These are phyloP conservation scores for Sclerotinia subarctica DNA, from an alignment of 2,329 filamentous ascomycete species.

Conservation along the genomic window DNA sequence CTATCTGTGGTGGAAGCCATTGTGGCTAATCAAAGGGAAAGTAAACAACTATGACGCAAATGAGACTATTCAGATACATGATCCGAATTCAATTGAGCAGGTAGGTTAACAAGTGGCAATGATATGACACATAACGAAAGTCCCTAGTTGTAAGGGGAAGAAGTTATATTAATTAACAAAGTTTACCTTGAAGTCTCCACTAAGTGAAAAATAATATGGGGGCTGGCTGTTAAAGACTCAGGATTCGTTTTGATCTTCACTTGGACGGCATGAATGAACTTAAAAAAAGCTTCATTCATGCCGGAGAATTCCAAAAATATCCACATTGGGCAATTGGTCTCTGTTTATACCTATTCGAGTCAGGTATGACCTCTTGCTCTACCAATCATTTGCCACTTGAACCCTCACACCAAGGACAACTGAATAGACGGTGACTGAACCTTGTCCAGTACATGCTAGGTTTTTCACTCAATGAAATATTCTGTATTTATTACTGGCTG, in stretches of 20 bases:
- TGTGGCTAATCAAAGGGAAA: slow-evolving; percentile 7
- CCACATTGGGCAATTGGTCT: not conserved
- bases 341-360: no score
- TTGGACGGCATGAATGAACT: not conserved
- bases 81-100: not conserved
- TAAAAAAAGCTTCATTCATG: not conserved
- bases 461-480: no score
- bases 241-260: not conserved
- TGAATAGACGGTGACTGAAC: no score
- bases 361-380: not conserved
- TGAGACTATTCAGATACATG: slow-evolving; percentile 12
- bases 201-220: slow-evolving; percentile 7
- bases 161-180: not conserved
- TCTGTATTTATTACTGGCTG: no score
- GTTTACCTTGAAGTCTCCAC: slow-evolving; percentile 6
- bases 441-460: no score
- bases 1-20: slow-evolving; percentile 27
- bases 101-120: not conserved
- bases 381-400: not conserved
- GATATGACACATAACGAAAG: no score
- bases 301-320: not conserved
- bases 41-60: slow-evolving; percentile 11
- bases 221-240: not conserved
- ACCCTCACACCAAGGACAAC: no score
- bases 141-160: not conserved